Conservation (phyloP, 306 rosid genomes). For the Rubus parviflorus region DNA sequence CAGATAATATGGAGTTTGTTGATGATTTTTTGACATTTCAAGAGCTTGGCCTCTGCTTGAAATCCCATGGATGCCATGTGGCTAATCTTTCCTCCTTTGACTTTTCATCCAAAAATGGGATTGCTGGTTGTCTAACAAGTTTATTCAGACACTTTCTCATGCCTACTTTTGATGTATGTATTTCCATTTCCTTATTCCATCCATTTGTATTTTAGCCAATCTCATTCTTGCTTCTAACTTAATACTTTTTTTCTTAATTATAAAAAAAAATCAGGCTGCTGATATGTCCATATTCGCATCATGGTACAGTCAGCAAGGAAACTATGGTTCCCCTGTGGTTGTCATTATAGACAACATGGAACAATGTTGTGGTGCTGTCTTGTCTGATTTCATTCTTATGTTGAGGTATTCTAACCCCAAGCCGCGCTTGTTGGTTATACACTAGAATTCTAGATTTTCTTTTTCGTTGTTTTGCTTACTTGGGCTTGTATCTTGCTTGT, state of each 20-base stretch:
- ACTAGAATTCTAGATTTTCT: neutral
- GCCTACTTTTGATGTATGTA: slow-evolving; percentile 57
- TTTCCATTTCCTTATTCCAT: neutral
- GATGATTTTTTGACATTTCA: slow-evolving; percentile 80
- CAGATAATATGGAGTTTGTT: slow-evolving; percentile 92
- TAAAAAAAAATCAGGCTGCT: slow-evolving; percentile 50
- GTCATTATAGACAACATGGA: slow-evolving; percentile 78
- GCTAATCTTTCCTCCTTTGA: slow-evolving; percentile 74
- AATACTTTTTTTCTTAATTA: too few relatives aligned
- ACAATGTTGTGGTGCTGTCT: slow-evolving; percentile 75
- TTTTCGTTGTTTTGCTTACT: neutral
- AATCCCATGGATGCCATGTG: slow-evolving; percentile 81
- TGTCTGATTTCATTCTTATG: slow-evolving; percentile 77
- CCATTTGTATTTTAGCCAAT: neutral
- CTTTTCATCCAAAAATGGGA: slow-evolving; percentile 70
- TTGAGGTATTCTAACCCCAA: slow-evolving; percentile 55
- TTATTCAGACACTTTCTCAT: slow-evolving; percentile 66
- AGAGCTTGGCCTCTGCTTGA: slow-evolving; percentile 73
- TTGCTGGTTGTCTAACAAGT: slow-evolving; percentile 79
- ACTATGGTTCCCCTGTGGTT: slow-evolving; percentile 62
- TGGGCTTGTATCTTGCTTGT: slow-evolving; percentile 21
- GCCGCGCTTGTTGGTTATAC: neutral
- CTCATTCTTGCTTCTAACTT: slow-evolving; percentile 24
- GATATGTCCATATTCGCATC: slow-evolving; percentile 86
- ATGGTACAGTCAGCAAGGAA: slow-evolving; percentile 84